A percentile compares a stretch with the other conserved stretches of the same genome.
Conservation (phyloP, 345 rosid species). For the Moricandia arvensis region DNA sequence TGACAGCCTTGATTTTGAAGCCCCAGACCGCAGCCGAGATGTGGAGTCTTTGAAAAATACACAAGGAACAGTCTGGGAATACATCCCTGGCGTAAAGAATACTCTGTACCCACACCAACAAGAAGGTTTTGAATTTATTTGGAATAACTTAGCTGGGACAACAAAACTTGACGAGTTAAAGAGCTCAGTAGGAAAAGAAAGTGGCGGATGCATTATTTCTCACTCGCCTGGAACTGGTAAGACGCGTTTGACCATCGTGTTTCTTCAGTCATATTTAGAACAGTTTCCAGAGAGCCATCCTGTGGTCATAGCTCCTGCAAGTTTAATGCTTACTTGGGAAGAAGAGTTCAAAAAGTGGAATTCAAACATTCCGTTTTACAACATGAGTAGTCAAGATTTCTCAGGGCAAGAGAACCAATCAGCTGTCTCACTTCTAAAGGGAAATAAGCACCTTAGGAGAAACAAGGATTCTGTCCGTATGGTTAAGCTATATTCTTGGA, state of each 20-base stretch:
- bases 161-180: slow-evolving; percentile 50
- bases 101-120: slow-evolving; percentile 66
- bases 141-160: slow-evolving; percentile 77
- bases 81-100: slow-evolving; percentile 52
- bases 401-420: slow-evolving; percentile 45
- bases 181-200: slow-evolving; percentile 21
- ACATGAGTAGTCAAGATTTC: slow-evolving; percentile 45
- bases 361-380: slow-evolving; percentile 52
- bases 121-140: slow-evolving; percentile 78
- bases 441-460: not conserved
- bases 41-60: slow-evolving; percentile 6
- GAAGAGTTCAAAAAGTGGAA: slow-evolving; percentile 72
- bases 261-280: slow-evolving; percentile 58
- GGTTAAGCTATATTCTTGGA: slow-evolving; percentile 69
- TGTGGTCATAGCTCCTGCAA: slow-evolving; percentile 65
- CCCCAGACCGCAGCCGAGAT: slow-evolving; percentile 3
- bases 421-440: slow-evolving; percentile 32
- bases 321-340: slow-evolving; percentile 72
- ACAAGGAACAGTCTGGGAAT: slow-evolving; percentile 69
- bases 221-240: slow-evolving; percentile 92
- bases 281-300: slow-evolving; percentile 58
- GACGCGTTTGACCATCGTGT: slow-evolving; percentile 70
- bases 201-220: slow-evolving; percentile 72
- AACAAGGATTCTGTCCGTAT: slow-evolving; percentile 30
- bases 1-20: slow-evolving; percentile 25